Evolutionary conservation across 148 eudicot genomes (phyloP), one percentile per base, ranked within the genome.

Genomic region (Rhododendron mucronatum): DNA sequence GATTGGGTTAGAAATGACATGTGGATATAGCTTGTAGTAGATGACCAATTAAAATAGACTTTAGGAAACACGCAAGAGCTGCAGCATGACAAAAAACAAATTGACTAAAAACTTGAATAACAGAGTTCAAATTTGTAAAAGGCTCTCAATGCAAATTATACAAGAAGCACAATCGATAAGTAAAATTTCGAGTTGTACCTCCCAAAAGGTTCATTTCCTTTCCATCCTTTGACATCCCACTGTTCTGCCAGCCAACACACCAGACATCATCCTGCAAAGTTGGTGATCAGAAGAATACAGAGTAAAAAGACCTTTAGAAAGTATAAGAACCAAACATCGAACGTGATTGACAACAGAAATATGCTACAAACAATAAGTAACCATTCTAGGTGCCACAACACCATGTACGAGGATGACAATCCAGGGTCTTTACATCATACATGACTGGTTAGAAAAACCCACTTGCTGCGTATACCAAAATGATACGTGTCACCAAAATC

Each of bases 191-290:
- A 13, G 59, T 18, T 44, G 47, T 90, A 93, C 95, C 95, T 92
- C 95, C 95, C 88, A 93, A 91, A 87, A 93, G 91, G 69, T 87
- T 87, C 63, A 91, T 82, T 33, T 88, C 92, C 59, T 87, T 88
- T 73, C 95, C 95, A 14, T 89, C 90, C 71, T 82, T 84, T 37
- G 90, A 81, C 78, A 86, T 33, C 74, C 88, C 91, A 44, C 90
- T 87, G 84, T 83, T 91, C 88, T 88, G 90, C 95, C 94, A 93
- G 57, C 95, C 95, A 21, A 92, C 48, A 74, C 95, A 93, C 94
- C 94, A 91, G 44, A 88, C 86, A 21, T 81, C 45, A 1, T 84
- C 87, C 95, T 93, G 93, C 86, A 37, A 71, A 48, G 69, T 81
- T 45, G 67, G 21, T 39, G 51, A 45, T 7, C 28, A 33, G 78